Evolutionary conservation across 768 basidiomycete genomes (phyloP).

Genomic region (Russula ochroleuca): DNA sequence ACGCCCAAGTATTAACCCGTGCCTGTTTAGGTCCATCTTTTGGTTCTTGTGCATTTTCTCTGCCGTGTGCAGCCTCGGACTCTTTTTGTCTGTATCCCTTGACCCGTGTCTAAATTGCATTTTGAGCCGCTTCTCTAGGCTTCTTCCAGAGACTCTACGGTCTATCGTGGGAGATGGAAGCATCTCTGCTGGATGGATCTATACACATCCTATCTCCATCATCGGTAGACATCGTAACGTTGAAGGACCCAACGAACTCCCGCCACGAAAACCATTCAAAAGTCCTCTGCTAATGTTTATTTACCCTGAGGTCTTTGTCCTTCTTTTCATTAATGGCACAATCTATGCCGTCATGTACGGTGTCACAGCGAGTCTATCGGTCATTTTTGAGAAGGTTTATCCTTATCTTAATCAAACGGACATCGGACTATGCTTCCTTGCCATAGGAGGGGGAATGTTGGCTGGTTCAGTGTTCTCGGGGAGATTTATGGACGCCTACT

Average conservation of each 20-base stretch:
- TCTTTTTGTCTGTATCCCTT: slow-evolving; percentile 35
- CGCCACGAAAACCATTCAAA: slow-evolving; percentile 37
- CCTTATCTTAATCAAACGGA: slow-evolving; percentile 55
- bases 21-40: slow-evolving; percentile 38
- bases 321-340: slow-evolving; percentile 52
- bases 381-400: slow-evolving; percentile 56
- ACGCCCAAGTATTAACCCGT: background rate
- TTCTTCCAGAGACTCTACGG: slow-evolving; percentile 49
- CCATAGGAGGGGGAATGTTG: slow-evolving; percentile 67
- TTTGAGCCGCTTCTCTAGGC: slow-evolving; percentile 28
- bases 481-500: slow-evolving; percentile 62
- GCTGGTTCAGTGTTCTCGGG: slow-evolving; percentile 58
- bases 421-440: slow-evolving; percentile 74
- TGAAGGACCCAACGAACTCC: slow-evolving; percentile 11
- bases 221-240: slow-evolving; percentile 27
- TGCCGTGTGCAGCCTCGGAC: slow-evolving; percentile 35
- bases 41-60: slow-evolving; percentile 42
- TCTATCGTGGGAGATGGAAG: slow-evolving; percentile 43
- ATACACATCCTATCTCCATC: slow-evolving; percentile 36
- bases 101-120: background rate
- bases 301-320: slow-evolving; percentile 52
- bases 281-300: slow-evolving; percentile 56
- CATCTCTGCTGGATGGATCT: slow-evolving; percentile 34
- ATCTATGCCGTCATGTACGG: slow-evolving; percentile 56
- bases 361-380: slow-evolving; percentile 56